phyloP scores from a whole-genome alignment of 257 asterid genomes.

The Ballota nigra region DNA sequence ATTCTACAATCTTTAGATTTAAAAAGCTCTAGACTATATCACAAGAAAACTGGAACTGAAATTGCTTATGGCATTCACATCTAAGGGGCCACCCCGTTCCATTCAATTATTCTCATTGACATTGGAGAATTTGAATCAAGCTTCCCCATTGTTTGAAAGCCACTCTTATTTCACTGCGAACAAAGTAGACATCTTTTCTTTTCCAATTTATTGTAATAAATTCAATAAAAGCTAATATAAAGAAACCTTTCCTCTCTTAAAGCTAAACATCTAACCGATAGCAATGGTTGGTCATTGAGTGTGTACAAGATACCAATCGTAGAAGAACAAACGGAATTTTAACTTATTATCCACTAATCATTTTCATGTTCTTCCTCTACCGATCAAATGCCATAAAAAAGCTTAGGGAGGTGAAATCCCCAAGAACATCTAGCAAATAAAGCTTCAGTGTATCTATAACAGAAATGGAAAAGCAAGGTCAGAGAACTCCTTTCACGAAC shows the following conservation, averaged over 20 bases:
- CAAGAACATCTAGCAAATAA: neutral
- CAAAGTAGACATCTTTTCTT: neutral
- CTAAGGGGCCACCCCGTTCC: neutral
- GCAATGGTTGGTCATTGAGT: neutral
- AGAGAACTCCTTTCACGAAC: conserved; percentile 9
- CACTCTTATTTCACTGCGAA: neutral
- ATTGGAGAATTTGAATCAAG: neutral
- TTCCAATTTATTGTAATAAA: too few relatives aligned
- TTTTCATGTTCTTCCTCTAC: neutral
- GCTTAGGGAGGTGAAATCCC: neutral
- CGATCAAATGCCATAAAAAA: neutral
- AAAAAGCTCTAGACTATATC: neutral
- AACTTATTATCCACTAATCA: neutral
- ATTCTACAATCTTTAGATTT: neutral
- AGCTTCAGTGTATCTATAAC: neutral
- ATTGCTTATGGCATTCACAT: neutral
- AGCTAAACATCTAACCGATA: neutral
- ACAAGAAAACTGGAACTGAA: neutral
- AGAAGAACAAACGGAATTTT: neutral
- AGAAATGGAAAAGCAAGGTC: neutral
- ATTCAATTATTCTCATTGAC: neutral
- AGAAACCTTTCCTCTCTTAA: neutral
- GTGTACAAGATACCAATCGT: neutral
- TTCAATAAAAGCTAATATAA: too few relatives aligned
- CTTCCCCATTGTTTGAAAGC: neutral